Evolutionary conservation across 2,329 filamentous ascomycete genomes (phyloP).

Genomic region (Pseudogymnoascus sp.): DNA sequence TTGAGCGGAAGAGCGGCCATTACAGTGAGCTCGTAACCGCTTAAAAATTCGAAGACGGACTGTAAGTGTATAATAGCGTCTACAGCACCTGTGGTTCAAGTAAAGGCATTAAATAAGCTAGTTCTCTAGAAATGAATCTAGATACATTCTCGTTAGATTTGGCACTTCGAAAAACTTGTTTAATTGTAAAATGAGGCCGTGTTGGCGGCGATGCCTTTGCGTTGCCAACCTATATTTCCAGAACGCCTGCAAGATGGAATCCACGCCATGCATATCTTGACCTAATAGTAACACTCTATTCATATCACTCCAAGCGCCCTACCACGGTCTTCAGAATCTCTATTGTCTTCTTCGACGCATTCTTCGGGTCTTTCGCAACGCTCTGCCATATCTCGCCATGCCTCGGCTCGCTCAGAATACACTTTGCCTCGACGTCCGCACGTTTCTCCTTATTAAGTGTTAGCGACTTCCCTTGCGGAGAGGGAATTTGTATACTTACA

Average conservation of each 20-base stretch:
- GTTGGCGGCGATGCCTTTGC: not conserved
- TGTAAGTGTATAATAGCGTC: too few species aligned
- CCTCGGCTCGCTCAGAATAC: slow-evolving; percentile 71
- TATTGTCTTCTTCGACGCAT: slow-evolving; percentile 64
- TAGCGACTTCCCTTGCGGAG: slow-evolving; percentile 13
- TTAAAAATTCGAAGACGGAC: too few species aligned
- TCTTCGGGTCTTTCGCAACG: slow-evolving; percentile 76
- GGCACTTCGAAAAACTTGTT: not conserved
- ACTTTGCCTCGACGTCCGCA: slow-evolving; percentile 73
- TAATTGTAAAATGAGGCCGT: not conserved
- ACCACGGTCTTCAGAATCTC: slow-evolving; percentile 78
- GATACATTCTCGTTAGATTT: not conserved
- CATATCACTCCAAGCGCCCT: slow-evolving; percentile 29
- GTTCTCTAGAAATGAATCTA: not conserved
- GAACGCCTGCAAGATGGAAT: not conserved
- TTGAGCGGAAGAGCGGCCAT: not conserved
- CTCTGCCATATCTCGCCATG: slow-evolving; percentile 90
- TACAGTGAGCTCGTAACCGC: too few species aligned
- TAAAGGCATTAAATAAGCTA: not conserved
- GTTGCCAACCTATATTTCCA: slow-evolving; percentile 1
- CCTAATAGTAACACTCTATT: slow-evolving; percentile 4
- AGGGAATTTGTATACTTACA: slow-evolving; percentile 29
- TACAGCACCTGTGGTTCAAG: too few species aligned
- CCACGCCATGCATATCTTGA: not conserved
- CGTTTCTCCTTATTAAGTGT: slow-evolving; percentile 59